Evolutionary conservation across 768 basidiomycete species (phyloP).

Genomic region (Phylloporus scabripes): DNA sequence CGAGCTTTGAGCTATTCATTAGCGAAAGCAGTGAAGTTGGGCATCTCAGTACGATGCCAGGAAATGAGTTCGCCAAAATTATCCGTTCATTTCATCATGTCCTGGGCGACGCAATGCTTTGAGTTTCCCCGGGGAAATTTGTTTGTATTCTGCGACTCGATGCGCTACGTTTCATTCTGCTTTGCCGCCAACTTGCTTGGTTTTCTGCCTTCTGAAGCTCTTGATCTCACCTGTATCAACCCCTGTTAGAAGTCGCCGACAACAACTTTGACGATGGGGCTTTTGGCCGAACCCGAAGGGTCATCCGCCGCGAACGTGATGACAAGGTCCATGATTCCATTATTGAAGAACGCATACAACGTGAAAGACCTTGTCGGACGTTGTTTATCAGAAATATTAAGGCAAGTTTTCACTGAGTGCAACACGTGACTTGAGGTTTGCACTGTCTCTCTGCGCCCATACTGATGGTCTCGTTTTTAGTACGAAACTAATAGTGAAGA

Average conservation of each 20-base stretch:
- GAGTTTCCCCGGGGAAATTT: conserved; percentile 23
- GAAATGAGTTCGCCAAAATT: conserved; percentile 27
- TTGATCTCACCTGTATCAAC: conserved; percentile 36
- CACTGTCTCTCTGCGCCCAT: conserved; percentile 2
- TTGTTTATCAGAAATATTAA: conserved; percentile 98
- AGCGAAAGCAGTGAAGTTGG: conserved; percentile 43
- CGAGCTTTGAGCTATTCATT: conserved; percentile 45
- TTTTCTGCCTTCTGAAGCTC: conserved; percentile 43
- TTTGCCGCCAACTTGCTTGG: conserved; percentile 37
- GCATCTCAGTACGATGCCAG: conserved; percentile 22
- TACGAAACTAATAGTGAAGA: conserved; percentile 87
- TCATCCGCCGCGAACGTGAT: conserved; percentile 68
- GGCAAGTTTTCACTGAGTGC: conserved; percentile 51
- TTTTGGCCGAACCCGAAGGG: conserved; percentile 43
- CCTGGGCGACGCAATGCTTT: conserved; percentile 20
- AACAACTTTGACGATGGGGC: conserved; percentile 51
- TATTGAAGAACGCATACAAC: conserved; percentile 90
- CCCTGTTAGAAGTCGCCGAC: conserved; percentile 61
- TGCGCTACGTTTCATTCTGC: conserved; percentile 45
- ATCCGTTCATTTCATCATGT: conserved; percentile 14
- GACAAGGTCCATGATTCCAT: conserved; percentile 88
- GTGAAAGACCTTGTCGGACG: conserved; percentile 92
- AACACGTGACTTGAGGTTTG: conserved; percentile 10
- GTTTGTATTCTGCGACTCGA: conserved; percentile 24
- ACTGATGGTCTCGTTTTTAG: conserved; percentile 34